Evolutionary conservation across 2,329 filamentous ascomycete species (phyloP), one percentile per base, ranked within the genome.

Genomic region (Seiridium cupressi): DNA sequence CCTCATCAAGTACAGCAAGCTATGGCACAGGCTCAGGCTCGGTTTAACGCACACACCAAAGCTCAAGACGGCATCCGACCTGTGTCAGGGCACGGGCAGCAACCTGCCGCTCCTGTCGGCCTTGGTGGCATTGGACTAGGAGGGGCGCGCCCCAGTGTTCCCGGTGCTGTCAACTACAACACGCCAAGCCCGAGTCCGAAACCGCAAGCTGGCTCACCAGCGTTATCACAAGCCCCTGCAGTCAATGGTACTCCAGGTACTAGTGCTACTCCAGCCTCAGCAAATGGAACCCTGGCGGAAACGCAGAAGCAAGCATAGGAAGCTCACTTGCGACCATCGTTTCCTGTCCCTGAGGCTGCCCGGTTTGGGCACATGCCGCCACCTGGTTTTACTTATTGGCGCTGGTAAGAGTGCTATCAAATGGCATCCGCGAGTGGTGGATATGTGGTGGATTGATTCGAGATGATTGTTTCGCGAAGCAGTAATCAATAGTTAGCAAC

Each of bases 1-100:
- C 63, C 70, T 35, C 65, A 68, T 31, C 71, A 73, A 59, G 67
- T 72, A 5, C 67, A 72, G 56, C 71, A 72, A 61, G 70, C 70
- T 3, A 73, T 73, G 69, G 65, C 71, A 55, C 70, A 72, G 57
- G 70, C 69, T 47, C 70, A 69, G 58, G 69, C 70, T 38, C 66
- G 69, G n/a, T 73, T 72, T 57, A 65, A 69, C 59, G 67, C 68
- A 10, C 66, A 66, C 9, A 66, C 70, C 58, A 68, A 40, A 34
- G 67, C 65, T 8, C 68, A 71, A 46, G 71, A 72, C 51, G 61
- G 61, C 31, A 61, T 68, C 9, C 65, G 68, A 34, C 69, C 68
- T 55, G 61, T 64, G 5, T 48, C 61, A 8, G 61, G 63, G 6
- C 67, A 67, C 55, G 66, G 66, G 26, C 60, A 58, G 26, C 68